phyloP scores from a whole-genome alignment of 345 rosid genomes.

The Brassica juncea region DNA sequence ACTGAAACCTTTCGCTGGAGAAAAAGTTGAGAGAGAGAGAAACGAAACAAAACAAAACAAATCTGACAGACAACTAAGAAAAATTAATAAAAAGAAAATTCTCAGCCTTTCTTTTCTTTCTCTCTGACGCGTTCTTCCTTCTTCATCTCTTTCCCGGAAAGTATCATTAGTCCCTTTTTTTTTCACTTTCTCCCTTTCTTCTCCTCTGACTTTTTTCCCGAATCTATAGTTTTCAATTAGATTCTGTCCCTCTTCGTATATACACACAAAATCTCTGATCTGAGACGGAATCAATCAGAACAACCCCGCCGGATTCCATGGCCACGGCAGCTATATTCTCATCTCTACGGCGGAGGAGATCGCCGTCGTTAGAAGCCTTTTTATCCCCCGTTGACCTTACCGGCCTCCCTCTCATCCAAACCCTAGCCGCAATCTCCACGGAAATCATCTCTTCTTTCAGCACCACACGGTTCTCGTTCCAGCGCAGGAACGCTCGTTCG shows the following conservation, averaged over 20 bases:
- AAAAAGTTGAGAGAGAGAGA: background rate
- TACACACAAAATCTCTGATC: slow-evolving; percentile 6
- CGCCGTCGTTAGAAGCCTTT: slow-evolving; percentile 78
- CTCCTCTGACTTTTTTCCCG: slow-evolving; percentile 30
- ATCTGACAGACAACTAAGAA: slow-evolving; percentile 38
- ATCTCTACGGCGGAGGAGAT: slow-evolving; percentile 71
- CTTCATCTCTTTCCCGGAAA: slow-evolving; percentile 35
- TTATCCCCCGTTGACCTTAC: slow-evolving; percentile 82
- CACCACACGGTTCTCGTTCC: slow-evolving; percentile 51
- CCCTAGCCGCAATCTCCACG: slow-evolving; percentile 60
- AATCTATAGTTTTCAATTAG: slow-evolving; percentile 2
- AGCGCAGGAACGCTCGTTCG: slow-evolving; percentile 75
- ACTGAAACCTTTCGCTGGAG: background rate
- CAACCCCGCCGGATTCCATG: slow-evolving; percentile 44
- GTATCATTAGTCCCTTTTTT: slow-evolving; percentile 8
- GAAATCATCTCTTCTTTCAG: slow-evolving; percentile 60
- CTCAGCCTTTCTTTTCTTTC: slow-evolving; percentile 23
- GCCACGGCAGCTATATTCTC: slow-evolving; percentile 86
- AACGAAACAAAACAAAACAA: background rate
- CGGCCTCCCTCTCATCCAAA: slow-evolving; percentile 64
- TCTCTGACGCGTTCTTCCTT: slow-evolving; percentile 34
- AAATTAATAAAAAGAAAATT: slow-evolving; percentile 17
- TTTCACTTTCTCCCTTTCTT: slow-evolving; percentile 16
- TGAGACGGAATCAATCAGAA: background rate
- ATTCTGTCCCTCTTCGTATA: slow-evolving; percentile 15